Base-by-base conservation (phyloP, 1,284 basidiomycete species). In the Leccinum pallidistipes region DNA sequence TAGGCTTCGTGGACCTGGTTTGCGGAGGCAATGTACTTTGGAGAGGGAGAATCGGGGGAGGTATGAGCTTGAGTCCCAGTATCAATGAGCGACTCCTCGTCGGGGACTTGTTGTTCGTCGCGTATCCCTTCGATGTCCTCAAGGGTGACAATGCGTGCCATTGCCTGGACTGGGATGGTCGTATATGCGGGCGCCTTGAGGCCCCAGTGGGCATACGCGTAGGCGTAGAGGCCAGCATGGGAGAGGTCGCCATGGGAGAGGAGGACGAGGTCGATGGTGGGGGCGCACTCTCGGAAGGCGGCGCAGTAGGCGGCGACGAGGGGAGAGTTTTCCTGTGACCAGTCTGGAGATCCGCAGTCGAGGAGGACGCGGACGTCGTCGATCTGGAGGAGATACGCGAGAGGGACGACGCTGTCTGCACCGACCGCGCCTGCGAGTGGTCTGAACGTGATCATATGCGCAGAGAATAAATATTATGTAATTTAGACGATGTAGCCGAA, bases 1-100 rank as follows among this genome's bases (percentile, higher is more conserved):
- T 98, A 99, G 0, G 97, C 94, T 63, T 96, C 93, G 70, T 95
- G 91, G n/a, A 98, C 89, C 77, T 98, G 90, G 57, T 90, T 86
- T 2, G 85, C 74, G 3, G 91, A 94, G 2, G 95, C 85, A 40
- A 95, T 80, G 69, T 83, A 92, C 73, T 84, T 90, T 31, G 80
- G 78, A 53, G 73, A 74, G 63, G 66, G 72, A 32, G 69, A 65
- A 31, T 65, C 57, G 58, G 64, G 65, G 7, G 18, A 45, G 18
- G 43, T 21, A 3, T 18, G 43, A 38, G 68, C 54, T n/a, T 65
- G 67, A 5, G 65, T 50, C 29, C 63, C 64, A 11, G 59, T 38
- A 55, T 69, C 66, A 29, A 65, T 56, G 36, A 69, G 64, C 2
- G 69, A 64, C 1, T 68, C 67, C n/a, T 74, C 68, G 24, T 81